Conservation (phyloP, 2,329 filamentous ascomycete species). For the Aspergillus latus region DNA sequence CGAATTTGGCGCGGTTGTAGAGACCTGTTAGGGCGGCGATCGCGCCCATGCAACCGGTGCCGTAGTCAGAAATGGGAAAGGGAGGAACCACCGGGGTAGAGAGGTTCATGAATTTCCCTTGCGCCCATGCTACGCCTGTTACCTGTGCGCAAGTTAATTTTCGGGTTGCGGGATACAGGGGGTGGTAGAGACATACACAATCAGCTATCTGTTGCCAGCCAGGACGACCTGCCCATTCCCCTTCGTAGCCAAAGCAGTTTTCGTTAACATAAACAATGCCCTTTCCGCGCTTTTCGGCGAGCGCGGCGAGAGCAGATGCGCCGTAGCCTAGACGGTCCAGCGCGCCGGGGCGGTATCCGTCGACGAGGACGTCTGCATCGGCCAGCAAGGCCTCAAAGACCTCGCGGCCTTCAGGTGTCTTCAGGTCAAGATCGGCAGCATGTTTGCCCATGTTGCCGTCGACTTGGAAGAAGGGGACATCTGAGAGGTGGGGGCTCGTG, state of each 20-base stretch:
- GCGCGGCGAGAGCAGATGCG: slow-evolving; percentile 52
- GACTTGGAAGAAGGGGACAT: slow-evolving; percentile 71
- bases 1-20: slow-evolving; percentile 60
- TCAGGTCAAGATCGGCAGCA: slow-evolving; percentile 63
- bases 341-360: slow-evolving; percentile 68
- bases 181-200: slow-evolving; percentile 47
- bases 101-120: slow-evolving; percentile 44
- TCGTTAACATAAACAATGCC: slow-evolving; percentile 69
- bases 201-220: slow-evolving; percentile 74
- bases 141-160: slow-evolving; percentile 31
- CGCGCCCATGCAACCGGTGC: slow-evolving; percentile 70
- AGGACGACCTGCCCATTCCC: slow-evolving; percentile 62
- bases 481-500: slow-evolving; percentile 65
- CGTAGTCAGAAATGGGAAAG: slow-evolving; percentile 62
- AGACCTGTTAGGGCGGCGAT: slow-evolving; percentile 66
- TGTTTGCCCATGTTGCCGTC: slow-evolving; percentile 73
- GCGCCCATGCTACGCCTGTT: slow-evolving; percentile 43
- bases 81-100: slow-evolving; percentile 43
- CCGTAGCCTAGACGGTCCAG: slow-evolving; percentile 65
- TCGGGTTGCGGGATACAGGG: neutral
- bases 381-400: slow-evolving; percentile 60
- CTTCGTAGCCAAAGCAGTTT: slow-evolving; percentile 67
- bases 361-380: slow-evolving; percentile 65
- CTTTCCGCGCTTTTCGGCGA: slow-evolving; percentile 57
- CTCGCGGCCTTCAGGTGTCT: slow-evolving; percentile 52